Conservation (phyloP, 1,284 basidiomycete species). For the Ganoderma lucidum region DNA sequence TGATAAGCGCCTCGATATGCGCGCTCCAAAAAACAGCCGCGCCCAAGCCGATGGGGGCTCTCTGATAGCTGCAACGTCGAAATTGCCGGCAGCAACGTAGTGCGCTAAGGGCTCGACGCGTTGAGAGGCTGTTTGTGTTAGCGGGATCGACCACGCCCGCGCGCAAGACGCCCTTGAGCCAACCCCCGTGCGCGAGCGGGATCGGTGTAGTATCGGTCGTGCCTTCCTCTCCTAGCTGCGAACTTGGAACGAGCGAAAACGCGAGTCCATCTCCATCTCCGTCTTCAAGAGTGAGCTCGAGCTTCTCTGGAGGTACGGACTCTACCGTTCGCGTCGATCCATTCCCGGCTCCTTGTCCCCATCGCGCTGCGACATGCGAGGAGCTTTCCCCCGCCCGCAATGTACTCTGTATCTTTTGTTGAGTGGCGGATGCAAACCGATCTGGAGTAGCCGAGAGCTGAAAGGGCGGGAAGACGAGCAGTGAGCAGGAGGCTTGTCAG, state of each 20-base stretch:
- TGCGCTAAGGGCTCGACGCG: constrained; percentile 45
- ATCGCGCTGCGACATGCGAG: constrained; percentile 28
- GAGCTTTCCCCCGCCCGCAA: constrained; percentile 69
- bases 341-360: not conserved
- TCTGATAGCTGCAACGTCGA: constrained; percentile 59
- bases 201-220: not conserved
- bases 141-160: constrained; percentile 37
- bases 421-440: constrained; percentile 65
- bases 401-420: constrained; percentile 68
- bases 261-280: constrained; percentile 24
- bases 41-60: constrained; percentile 60
- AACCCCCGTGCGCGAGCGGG: constrained; percentile 4
- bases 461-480: constrained; percentile 80
- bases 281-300: constrained; percentile 23
- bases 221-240: constrained; percentile 33
- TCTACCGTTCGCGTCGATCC: not conserved
- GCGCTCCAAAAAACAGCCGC: constrained; percentile 67
- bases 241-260: constrained; percentile 31
- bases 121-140: constrained; percentile 33
- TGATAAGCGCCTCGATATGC: constrained; percentile 67
- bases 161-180: constrained; percentile 37
- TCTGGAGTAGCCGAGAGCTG: constrained; percentile 47
- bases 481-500: constrained; percentile 78
- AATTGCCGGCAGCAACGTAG: constrained; percentile 34
- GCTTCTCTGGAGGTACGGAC: not conserved